These are phyloP conservation scores for Penicillium griseofulvum DNA, from an alignment of 2,329 filamentous ascomycete genomes.

Conservation along the genomic window DNA sequence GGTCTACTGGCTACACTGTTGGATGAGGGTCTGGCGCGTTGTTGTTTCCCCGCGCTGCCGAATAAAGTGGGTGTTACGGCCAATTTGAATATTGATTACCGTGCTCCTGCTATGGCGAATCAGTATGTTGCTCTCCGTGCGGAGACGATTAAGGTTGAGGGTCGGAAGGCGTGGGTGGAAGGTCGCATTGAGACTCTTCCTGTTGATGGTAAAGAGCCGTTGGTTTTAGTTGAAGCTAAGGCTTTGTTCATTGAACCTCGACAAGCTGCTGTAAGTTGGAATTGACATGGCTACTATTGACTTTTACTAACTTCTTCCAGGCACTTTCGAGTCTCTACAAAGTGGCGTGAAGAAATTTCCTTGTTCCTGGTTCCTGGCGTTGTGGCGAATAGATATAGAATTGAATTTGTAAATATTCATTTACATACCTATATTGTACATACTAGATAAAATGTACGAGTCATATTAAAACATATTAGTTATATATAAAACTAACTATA, in stretches of 20 bases:
- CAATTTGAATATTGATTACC: slow-evolving; percentile 78
- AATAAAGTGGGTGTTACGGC: slow-evolving; percentile 81
- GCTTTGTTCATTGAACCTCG: slow-evolving; percentile 87
- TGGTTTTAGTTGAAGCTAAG: slow-evolving; percentile 75
- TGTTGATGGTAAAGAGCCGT: slow-evolving; percentile 59
- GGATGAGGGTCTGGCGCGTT: slow-evolving; percentile 84
- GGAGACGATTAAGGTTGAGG: slow-evolving; percentile 79
- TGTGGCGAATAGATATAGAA: not conserved
- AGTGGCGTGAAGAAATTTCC: slow-evolving; percentile 12
- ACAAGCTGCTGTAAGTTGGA: slow-evolving; percentile 66
- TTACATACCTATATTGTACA: too few relatives aligned
- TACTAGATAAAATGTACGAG: too few relatives aligned
- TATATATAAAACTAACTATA: not conserved
- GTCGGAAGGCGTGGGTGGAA: slow-evolving; percentile 91
- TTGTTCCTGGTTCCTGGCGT: slow-evolving; percentile 20
- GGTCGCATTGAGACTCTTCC: slow-evolving; percentile 79
- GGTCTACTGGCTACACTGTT: slow-evolving; percentile 88
- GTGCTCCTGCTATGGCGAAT: slow-evolving; percentile 71
- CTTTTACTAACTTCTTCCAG: slow-evolving; percentile 10
- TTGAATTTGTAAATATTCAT: not conserved
- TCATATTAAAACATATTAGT: too few relatives aligned
- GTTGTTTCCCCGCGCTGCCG: slow-evolving; percentile 83
- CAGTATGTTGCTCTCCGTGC: slow-evolving; percentile 76
- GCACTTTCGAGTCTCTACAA: slow-evolving; percentile 27
- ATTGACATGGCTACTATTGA: not conserved